phyloP scores from a whole-genome alignment of 2,329 filamentous ascomycete genomes.

The Aspergillus oerlinghausenensis region DNA sequence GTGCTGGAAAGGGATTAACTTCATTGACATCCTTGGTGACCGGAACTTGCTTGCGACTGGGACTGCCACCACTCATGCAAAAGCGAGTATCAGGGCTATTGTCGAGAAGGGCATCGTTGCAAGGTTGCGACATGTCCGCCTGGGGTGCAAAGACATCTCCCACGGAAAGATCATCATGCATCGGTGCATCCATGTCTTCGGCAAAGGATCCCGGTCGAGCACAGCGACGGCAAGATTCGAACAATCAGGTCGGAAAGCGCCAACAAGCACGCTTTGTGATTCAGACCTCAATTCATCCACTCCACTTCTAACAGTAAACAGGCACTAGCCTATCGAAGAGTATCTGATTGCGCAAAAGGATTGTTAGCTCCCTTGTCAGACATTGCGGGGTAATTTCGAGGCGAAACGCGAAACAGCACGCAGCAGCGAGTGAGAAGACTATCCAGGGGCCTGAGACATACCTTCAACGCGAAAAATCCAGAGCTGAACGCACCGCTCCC shows the following conservation, averaged over 20 bases:
- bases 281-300: constrained; percentile 9
- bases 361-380: not conserved
- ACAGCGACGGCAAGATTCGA: constrained; percentile 1
- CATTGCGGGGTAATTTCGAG: not conserved
- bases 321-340: constrained; percentile 2
- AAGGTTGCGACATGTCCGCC: constrained; percentile 27
- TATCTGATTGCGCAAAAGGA: constrained; percentile 1
- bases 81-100: constrained; percentile 20
- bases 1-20: constrained; percentile 25
- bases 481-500: not conserved
- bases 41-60: constrained; percentile 17
- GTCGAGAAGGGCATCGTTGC: constrained; percentile 17
- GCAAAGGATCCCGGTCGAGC: not conserved
- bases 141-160: constrained; percentile 38
- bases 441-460: not conserved
- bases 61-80: constrained; percentile 24
- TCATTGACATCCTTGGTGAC: constrained; percentile 13
- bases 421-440: not conserved
- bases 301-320: constrained; percentile 6
- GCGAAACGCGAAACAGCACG: not conserved
- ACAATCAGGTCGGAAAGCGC: not conserved
- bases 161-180: constrained; percentile 34
- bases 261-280: constrained; percentile 5
- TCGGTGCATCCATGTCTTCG: constrained; percentile 18
- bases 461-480: not conserved